These are phyloP conservation scores for Kluyveromyces starmeri DNA, from an alignment of 805 yeast species.

Conservation along the genomic window DNA sequence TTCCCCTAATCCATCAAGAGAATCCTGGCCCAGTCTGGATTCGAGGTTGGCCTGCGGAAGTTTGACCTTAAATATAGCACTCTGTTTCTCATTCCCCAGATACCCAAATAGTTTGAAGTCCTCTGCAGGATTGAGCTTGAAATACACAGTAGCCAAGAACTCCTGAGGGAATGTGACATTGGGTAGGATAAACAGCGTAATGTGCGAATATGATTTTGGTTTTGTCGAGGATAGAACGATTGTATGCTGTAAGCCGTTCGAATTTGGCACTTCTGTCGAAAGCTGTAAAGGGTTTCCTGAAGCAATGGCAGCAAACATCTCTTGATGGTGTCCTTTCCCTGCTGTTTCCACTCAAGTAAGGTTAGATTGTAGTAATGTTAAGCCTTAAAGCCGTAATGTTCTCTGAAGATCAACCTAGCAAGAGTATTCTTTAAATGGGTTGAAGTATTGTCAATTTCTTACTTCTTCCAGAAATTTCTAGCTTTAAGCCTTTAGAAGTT, in stretches of 20 bases:
- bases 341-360: too few species aligned
- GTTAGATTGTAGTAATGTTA: too few species aligned
- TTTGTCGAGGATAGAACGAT: slow-evolving; percentile 28
- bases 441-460: slow-evolving; percentile 1
- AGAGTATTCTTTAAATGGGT: background rate
- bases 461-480: slow-evolving; percentile 11
- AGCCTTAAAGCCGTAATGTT: too few species aligned
- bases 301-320: slow-evolving; percentile 34
- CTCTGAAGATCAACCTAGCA: too few species aligned
- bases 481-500: too few species aligned
- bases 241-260: slow-evolving; percentile 31
- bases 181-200: slow-evolving; percentile 80
- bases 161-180: slow-evolving; percentile 62
- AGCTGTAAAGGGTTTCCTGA: slow-evolving; percentile 31
- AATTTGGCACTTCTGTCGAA: slow-evolving; percentile 30
- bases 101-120: slow-evolving; percentile 63
- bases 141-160: slow-evolving; percentile 78
- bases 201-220: slow-evolving; percentile 45
- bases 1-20: slow-evolving; percentile 41
- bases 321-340: too few species aligned
- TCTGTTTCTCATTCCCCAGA: slow-evolving; percentile 59
- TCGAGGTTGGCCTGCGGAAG: slow-evolving; percentile 23
- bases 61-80: slow-evolving; percentile 83
- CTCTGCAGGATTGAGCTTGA: slow-evolving; percentile 57
- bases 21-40: slow-evolving; percentile 7